These are phyloP conservation scores for Rhodamnia argentea DNA, from an alignment of 345 rosid species.

Conservation along the genomic window DNA sequence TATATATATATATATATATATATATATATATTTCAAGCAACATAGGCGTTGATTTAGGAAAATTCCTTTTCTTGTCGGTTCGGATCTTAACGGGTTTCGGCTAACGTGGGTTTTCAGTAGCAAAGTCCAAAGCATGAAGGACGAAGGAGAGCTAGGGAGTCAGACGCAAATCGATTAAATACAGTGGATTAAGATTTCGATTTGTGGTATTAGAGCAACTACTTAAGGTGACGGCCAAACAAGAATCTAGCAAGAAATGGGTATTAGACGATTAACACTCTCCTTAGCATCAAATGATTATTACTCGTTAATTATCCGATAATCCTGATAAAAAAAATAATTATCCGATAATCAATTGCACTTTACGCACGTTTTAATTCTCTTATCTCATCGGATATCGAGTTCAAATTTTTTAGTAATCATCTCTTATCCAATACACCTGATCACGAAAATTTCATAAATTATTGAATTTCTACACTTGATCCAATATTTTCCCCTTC, in stretches of 20 bases:
- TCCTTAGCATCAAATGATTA: neutral
- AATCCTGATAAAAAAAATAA: no score
- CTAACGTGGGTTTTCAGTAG: neutral
- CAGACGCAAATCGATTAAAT: neutral
- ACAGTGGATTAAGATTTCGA: neutral
- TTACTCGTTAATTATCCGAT: neutral
- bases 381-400: neutral
- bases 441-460: neutral
- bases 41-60: neutral
- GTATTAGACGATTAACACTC: neutral
- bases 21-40: neutral
- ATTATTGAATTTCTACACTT: neutral
- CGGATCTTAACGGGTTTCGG: neutral
- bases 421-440: neutral
- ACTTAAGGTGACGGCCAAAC: neutral
- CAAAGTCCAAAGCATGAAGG: neutral
- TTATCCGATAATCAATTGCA: neutral
- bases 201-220: neutral
- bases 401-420: neutral
- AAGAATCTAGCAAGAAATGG: neutral
- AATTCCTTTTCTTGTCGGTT: neutral
- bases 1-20: no score
- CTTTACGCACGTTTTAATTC: fast-evolving
- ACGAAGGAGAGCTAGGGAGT: neutral
- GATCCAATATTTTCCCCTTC: neutral